Evolutionary conservation across 805 yeast species (phyloP).

Genomic region (Starmerella bombicola): DNA sequence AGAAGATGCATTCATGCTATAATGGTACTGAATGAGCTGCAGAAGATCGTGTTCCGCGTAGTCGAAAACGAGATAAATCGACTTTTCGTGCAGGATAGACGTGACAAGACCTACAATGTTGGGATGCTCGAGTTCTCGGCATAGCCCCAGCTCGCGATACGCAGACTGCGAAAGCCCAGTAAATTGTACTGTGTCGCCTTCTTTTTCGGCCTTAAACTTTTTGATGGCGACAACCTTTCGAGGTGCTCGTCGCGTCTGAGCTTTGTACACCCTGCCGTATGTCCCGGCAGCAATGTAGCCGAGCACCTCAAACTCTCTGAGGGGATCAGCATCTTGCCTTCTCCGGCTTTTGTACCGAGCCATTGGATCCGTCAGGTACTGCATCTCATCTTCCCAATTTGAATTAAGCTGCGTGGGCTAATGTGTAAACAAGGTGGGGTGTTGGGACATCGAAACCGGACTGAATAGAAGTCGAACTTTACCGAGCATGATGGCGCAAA

Average conservation of each 20-base stretch:
- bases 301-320: conserved; percentile 72
- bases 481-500: no score
- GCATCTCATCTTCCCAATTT: conserved; percentile 1
- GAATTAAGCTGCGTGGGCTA: not conserved
- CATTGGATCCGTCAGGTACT: conserved; percentile 27
- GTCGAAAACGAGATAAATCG: conserved; percentile 90
- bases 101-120: conserved; percentile 73
- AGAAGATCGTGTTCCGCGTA: conserved; percentile 91
- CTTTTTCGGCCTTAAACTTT: conserved; percentile 88
- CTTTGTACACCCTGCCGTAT: conserved; percentile 90
- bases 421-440: no score
- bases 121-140: conserved; percentile 70
- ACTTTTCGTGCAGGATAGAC: conserved; percentile 72
- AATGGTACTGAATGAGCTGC: conserved; percentile 87
- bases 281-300: conserved; percentile 99
- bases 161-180: conserved; percentile 96
- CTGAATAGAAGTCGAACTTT: no score
- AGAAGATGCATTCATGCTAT: conserved; percentile 35
- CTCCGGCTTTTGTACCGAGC: conserved; percentile 48
- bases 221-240: conserved; percentile 52
- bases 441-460: no score
- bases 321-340: conserved; percentile 52
- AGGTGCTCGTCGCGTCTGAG: conserved; percentile 31
- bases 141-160: conserved; percentile 88
- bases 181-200: conserved; percentile 65